Evolutionary conservation across 2,329 filamentous ascomycete genomes (phyloP).

Genomic region (Cordyceps tenuipes): DNA sequence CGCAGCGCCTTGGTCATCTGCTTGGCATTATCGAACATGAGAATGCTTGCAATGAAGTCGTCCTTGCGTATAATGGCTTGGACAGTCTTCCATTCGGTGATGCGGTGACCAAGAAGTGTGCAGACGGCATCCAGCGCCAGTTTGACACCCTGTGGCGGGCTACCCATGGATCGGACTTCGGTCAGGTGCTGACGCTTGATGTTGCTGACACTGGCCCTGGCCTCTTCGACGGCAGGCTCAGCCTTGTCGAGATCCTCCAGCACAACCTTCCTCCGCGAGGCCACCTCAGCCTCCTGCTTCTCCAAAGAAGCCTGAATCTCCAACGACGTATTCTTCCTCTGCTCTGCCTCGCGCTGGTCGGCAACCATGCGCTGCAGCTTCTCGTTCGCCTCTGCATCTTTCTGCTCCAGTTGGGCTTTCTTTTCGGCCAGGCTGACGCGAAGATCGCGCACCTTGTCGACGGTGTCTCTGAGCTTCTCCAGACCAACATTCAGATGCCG

Average conservation of each 20-base stretch:
- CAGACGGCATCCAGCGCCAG: slow-evolving; percentile 95
- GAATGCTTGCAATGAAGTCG: slow-evolving; percentile 96
- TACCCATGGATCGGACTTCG: slow-evolving; percentile 94
- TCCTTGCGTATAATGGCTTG: slow-evolving; percentile 82
- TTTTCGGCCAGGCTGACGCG: slow-evolving; percentile 87
- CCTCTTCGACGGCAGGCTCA: slow-evolving; percentile 86
- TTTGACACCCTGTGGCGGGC: slow-evolving; percentile 82
- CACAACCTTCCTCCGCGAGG: slow-evolving; percentile 73
- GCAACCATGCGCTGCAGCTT: slow-evolving; percentile 96
- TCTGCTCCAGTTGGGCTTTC: slow-evolving; percentile 85
- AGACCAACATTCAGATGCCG: slow-evolving; percentile 96
- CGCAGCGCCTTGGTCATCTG: slow-evolving; percentile 83
- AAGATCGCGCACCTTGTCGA: slow-evolving; percentile 92
- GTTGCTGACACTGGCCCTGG: slow-evolving; percentile 93
- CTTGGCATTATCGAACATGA: slow-evolving; percentile 91
- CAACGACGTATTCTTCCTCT: slow-evolving; percentile 77
- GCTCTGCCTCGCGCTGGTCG: slow-evolving; percentile 89
- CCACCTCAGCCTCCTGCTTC: slow-evolving; percentile 82
- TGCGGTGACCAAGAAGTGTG: slow-evolving; percentile 83
- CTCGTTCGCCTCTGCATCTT: slow-evolving; percentile 92
- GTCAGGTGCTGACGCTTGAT: slow-evolving; percentile 97
- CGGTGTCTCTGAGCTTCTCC: slow-evolving; percentile 92
- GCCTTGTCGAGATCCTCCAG: slow-evolving; percentile 80
- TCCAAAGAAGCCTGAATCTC: slow-evolving; percentile 84
- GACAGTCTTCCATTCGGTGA: slow-evolving; percentile 84